Evolutionary conservation across 768 basidiomycete genomes (phyloP), one percentile per base, ranked within the genome.

Genomic region (Suillus variegatus): DNA sequence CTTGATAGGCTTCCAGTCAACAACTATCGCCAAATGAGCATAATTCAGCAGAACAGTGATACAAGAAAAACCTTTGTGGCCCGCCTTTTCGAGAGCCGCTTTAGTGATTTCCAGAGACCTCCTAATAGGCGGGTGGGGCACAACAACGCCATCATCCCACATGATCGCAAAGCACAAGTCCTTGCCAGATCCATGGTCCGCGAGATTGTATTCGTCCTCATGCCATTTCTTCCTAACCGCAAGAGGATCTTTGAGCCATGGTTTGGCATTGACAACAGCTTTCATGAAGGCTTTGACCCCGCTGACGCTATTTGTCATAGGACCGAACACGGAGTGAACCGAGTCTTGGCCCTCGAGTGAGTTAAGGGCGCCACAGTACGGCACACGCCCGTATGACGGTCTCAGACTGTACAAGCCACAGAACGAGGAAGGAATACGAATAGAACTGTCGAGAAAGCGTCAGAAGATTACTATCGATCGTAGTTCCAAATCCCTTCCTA

Each of bases 321-420:
- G 93, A 0, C 94, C 94, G 12, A 94, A 80, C 36, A 93, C 90
- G 2, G 91, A 91, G 4, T 79, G 79, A 41, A 92, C 71, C 18
- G 88, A 86, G 65, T 93, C 91, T 72, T 90, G 87, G n/a, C 93
- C 93, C 73, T 88, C 84, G 35, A 87, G 71, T 2, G 87, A 84
- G 74, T 90, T 92, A 4, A 83, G 77, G 7, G 85, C 84, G 18
- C 88, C 87, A n/a, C 80, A 77, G 71, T 89, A 93, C 0, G 93
- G 93, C 2, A 93, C 75, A 25, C 93, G 85, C 44, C 85, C 80
- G 68, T 82, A 90, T 20, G 88, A 90, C 0, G 90, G 90, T 9
- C 88, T 83, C 38, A 95, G 78, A 12, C 87, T 87, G 74, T 93
- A 95, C 6, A 90, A 68, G 2, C 90, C 90, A 69, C 86, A 86